These are phyloP conservation scores for Thielaviopsis euricoi DNA, from an alignment of 2,329 filamentous ascomycete species.

Conservation along the genomic window DNA sequence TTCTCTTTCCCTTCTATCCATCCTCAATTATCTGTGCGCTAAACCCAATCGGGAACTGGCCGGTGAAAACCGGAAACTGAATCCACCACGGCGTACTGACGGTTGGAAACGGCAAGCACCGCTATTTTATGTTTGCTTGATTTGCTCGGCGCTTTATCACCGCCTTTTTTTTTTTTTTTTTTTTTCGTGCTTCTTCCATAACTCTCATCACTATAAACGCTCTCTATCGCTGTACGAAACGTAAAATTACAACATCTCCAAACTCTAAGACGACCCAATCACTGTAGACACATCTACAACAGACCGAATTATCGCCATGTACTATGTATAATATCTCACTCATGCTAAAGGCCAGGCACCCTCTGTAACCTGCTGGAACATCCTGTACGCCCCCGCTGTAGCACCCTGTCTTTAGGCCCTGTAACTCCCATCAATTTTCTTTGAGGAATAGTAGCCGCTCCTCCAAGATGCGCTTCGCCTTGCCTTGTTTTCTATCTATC, in stretches of 20 bases:
- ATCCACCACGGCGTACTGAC: not conserved
- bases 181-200: too few species aligned
- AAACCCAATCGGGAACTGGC: not conserved
- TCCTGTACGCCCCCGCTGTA: not conserved
- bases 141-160: too few species aligned
- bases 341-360: too few species aligned
- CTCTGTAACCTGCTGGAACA: too few species aligned
- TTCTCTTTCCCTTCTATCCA: not conserved
- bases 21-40: constrained; percentile 1
- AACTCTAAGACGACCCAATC: constrained; percentile 1
- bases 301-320: too few species aligned
- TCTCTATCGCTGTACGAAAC: not conserved
- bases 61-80: constrained; percentile 5
- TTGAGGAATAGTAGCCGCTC: not conserved
- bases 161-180: too few species aligned
- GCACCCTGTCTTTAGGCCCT: not conserved
- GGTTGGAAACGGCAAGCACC: constrained; percentile 8
- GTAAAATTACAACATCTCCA: not conserved
- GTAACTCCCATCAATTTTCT: not conserved
- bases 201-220: too few species aligned
- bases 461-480: constrained; percentile 2
- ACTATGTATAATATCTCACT: too few species aligned
- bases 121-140: not conserved
- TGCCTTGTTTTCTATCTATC: not conserved
- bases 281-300: too few species aligned